phyloP scores from a whole-genome alignment of 2,329 filamentous ascomycete species.

The Ophiostoma perfectum region DNA sequence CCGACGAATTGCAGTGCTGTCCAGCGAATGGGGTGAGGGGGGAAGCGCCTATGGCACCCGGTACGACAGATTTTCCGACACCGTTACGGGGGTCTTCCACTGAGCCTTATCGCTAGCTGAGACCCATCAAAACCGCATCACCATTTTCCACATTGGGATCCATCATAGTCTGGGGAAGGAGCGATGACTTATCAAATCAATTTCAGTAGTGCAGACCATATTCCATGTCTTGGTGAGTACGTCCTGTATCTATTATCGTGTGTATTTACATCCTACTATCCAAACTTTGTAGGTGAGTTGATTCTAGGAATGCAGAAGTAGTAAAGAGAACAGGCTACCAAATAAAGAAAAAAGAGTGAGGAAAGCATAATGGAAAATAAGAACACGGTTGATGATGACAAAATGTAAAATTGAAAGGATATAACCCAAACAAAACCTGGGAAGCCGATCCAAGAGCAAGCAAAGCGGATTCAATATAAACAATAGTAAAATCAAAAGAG shows the following conservation, averaged over 20 bases:
- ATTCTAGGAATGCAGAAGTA: background rate
- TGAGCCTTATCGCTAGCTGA: background rate
- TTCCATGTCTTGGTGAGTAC: no score
- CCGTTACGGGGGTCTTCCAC: background rate
- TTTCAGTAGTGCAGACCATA: no score
- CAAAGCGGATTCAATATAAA: background rate
- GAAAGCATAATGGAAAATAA: slow-evolving; percentile 1
- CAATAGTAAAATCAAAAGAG: background rate
- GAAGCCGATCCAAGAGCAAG: background rate
- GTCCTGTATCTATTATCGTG: no score
- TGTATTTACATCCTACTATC: no score
- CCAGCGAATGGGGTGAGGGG: background rate
- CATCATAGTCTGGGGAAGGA: slow-evolving; percentile 1
- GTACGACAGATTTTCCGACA: slow-evolving; percentile 11
- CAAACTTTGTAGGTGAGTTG: no score
- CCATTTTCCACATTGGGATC: background rate
- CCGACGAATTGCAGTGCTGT: slow-evolving; percentile 4
- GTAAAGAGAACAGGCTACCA: no score
- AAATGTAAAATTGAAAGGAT: background rate
- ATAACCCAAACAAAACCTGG: background rate
- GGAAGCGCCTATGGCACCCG: background rate
- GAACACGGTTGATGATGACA: background rate
- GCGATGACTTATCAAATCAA: no score
- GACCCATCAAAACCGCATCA: slow-evolving; percentile 10
- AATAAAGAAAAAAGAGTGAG: background rate